These are phyloP conservation scores for Lineolata rhizophorae DNA, from an alignment of 495 filamentous ascomycete genomes.

Conservation along the genomic window DNA sequence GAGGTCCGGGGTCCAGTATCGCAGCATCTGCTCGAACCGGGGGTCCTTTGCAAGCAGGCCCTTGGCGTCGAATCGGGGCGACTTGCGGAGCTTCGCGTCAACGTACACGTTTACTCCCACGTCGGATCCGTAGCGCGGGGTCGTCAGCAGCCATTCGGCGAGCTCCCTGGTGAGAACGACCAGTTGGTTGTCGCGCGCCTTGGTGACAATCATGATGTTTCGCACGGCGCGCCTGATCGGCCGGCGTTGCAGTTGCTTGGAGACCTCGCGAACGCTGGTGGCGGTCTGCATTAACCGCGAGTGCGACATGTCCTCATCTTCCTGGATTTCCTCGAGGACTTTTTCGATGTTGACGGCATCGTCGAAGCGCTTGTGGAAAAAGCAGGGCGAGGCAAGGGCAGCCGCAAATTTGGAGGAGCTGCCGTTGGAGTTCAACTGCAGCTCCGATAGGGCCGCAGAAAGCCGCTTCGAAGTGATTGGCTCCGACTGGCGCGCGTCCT, in stretches of 20 bases:
- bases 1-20: conserved; percentile 85
- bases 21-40: conserved; percentile 54
- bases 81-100: conserved; percentile 69
- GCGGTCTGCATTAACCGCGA: conserved; percentile 86
- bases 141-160: conserved; percentile 64
- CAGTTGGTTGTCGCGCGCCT: conserved; percentile 76
- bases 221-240: conserved; percentile 73
- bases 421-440: not conserved
- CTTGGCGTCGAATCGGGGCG: conserved; percentile 65
- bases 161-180: conserved; percentile 72
- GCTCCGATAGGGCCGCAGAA: not conserved
- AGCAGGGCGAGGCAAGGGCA: conserved; percentile 72
- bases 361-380: conserved; percentile 91
- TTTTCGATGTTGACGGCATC: conserved; percentile 88
- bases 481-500: not conserved
- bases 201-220: conserved; percentile 92
- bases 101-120: conserved; percentile 82
- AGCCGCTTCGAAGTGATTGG: not conserved
- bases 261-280: conserved; percentile 81
- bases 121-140: conserved; percentile 60
- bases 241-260: conserved; percentile 72
- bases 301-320: conserved; percentile 79
- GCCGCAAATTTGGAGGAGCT: conserved; percentile 27
- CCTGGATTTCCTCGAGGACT: conserved; percentile 80
- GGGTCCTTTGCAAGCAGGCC: conserved; percentile 47